Evolutionary conservation across 2,329 filamentous ascomycete genomes (phyloP), one percentile per base, ranked within the genome.

Genomic region (Trichoderma citrinoviride): DNA sequence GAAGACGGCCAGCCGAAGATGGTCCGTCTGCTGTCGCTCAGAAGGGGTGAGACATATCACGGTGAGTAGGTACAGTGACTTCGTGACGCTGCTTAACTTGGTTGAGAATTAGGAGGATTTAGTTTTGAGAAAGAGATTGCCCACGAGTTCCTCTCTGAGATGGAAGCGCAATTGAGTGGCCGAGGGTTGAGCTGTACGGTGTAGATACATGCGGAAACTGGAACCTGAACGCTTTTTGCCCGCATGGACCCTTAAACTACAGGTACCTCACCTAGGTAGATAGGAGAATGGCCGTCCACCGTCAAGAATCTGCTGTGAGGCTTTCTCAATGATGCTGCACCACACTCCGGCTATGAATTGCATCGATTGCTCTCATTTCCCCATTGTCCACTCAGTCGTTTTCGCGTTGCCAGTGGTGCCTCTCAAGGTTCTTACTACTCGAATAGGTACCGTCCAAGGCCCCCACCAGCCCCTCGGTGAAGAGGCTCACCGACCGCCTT

Each of bases 381-480:
- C 7, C 40, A 43, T 43, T n/a, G 1, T 3, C 2, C 40, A 7
- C 15, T 17, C 7, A 19, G 7, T n/a, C n/a, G n/a, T 2, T 37
- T 10, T 14, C 12, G 33, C 5, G 12, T 14, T 37, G 10, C 33
- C 3, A 37, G 12, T 14, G 33, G 14, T 14, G 1, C 33, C 5
- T 12, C 2, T 5, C 10, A 37, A 37, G 33, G 33, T 37, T 37
- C 10, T n/a, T n/a, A n/a, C n/a, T 37, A 37, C 8, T 14, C 33
- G 5, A 14, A n/a, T n/a, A n/a, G n/a, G 27, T 5, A 29, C 27
- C 27, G 27, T 7, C 33, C 19, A 7, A 40, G 1, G 29, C 19
- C 7, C n/a, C 53, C 40, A 43, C 19, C 21, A 27, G n/a, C 47
- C 21, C 47, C 47, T 61, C 58, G 58, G 58, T 61, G 58, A 50